These are phyloP conservation scores for Coniochaeta pulveracea DNA, from an alignment of 2,329 filamentous ascomycete genomes.

Conservation along the genomic window DNA sequence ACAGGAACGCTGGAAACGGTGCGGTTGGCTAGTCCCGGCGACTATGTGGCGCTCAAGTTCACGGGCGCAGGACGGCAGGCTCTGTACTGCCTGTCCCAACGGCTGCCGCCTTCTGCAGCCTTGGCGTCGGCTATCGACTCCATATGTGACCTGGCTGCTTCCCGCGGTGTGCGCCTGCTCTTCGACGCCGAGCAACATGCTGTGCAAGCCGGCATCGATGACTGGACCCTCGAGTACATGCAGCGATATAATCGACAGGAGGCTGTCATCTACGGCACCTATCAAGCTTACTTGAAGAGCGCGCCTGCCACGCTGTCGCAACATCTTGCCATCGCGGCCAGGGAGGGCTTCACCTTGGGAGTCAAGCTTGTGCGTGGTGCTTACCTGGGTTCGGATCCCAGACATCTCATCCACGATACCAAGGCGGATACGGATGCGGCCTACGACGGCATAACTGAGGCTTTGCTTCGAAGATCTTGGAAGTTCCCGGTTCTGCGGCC, in stretches of 20 bases:
- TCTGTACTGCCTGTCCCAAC: conserved; percentile 52
- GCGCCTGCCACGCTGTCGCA: conserved; percentile 42
- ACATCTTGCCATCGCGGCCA: conserved; percentile 48
- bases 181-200: conserved; percentile 80
- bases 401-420: conserved; percentile 59
- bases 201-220: conserved; percentile 69
- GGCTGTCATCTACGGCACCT: conserved; percentile 66
- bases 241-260: conserved; percentile 55
- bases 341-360: conserved; percentile 54
- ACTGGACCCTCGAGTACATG: conserved; percentile 70
- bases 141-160: conserved; percentile 61
- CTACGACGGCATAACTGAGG: conserved; percentile 62
- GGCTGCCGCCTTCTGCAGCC: conserved; percentile 48
- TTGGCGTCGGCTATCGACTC: conserved; percentile 61
- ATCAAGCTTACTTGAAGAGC: conserved; percentile 65
- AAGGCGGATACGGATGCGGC: conserved; percentile 59
- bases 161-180: conserved; percentile 60
- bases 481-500: conserved; percentile 34
- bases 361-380: conserved; percentile 69
- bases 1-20: conserved; percentile 67
- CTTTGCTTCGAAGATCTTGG: conserved; percentile 56
- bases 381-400: conserved; percentile 59
- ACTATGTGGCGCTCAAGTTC: conserved; percentile 61
- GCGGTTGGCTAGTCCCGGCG: conserved; percentile 55
- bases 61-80: conserved; percentile 71